A percentile compares a stretch with the other conserved stretches of the same genome.
Evolutionary conservation across 2,329 filamentous ascomycete genomes (phyloP).

Genomic region (Madurella mycetomatis): DNA sequence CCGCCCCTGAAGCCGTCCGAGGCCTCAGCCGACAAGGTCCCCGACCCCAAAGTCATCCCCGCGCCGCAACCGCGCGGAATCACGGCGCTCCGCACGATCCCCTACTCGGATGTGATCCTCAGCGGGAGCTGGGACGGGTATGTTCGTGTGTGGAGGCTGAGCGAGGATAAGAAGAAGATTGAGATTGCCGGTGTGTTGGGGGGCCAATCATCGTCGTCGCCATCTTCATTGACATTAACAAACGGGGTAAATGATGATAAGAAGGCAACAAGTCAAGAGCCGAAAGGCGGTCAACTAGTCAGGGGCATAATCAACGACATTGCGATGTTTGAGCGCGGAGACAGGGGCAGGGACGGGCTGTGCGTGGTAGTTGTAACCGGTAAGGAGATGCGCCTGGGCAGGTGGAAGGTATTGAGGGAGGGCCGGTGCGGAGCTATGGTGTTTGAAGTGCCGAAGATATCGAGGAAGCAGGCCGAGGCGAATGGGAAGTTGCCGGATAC

Average conservation of each 20-base stretch:
- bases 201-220: conserved; percentile 4
- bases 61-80: conserved; percentile 77
- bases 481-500: conserved; percentile 31
- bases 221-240: conserved; percentile 26
- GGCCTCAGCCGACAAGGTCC: conserved; percentile 67
- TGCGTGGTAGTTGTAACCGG: conserved; percentile 83
- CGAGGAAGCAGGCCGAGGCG: conserved; percentile 24
- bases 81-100: conserved; percentile 79
- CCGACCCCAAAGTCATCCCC: conserved; percentile 55
- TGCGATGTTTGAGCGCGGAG: conserved; percentile 78
- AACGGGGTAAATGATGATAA: conserved; percentile 3
- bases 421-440: conserved; percentile 82
- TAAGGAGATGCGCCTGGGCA: conserved; percentile 78
- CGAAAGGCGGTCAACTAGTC: conserved; percentile 34
- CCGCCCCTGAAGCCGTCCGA: conserved; percentile 62
- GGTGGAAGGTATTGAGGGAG: conserved; percentile 64
- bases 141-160: conserved; percentile 79
- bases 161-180: conserved; percentile 75
- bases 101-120: conserved; percentile 84
- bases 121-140: conserved; percentile 93
- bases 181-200: conserved; percentile 59
- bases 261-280: conserved; percentile 14
- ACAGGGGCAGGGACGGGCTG: conserved; percentile 69
- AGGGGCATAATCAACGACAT: conserved; percentile 86
- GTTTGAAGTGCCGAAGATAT: conserved; percentile 67